Percentiles rank a stretch among this genome's conserved stretches.
Conservation (phyloP, 352 stramenopile genomes). For the Elongisporangium undulatum region DNA sequence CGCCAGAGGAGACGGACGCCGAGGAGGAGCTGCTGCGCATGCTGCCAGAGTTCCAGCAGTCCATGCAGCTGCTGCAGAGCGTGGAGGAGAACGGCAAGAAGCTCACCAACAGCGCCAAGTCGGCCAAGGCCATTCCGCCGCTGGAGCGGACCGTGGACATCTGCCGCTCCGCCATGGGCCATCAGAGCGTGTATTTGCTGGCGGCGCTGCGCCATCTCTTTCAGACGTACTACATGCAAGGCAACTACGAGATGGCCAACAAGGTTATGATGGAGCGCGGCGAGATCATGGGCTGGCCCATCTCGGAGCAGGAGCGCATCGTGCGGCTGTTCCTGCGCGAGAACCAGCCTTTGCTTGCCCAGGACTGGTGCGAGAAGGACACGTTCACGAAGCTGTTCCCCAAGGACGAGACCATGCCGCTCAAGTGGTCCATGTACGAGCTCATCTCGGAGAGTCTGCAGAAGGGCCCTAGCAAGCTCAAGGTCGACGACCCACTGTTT, state of each 20-base stretch:
- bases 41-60: slow-evolving; percentile 70
- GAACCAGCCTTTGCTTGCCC: slow-evolving; percentile 36
- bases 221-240: slow-evolving; percentile 58
- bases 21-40: slow-evolving; percentile 57
- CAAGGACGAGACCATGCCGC: slow-evolving; percentile 49
- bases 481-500: slow-evolving; percentile 58
- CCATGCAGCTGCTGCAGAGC: slow-evolving; percentile 44
- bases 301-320: slow-evolving; percentile 67
- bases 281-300: slow-evolving; percentile 67
- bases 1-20: slow-evolving; percentile 58
- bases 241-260: slow-evolving; percentile 40
- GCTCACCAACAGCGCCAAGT: slow-evolving; percentile 46
- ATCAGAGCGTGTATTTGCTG: slow-evolving; percentile 60
- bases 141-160: slow-evolving; percentile 71
- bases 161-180: slow-evolving; percentile 72
- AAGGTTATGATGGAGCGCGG: slow-evolving; percentile 64
- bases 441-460: slow-evolving; percentile 48
- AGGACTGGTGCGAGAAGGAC: slow-evolving; percentile 55
- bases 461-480: slow-evolving; percentile 29
- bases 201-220: slow-evolving; percentile 58
- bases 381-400: slow-evolving; percentile 47
- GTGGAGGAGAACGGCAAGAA: slow-evolving; percentile 25
- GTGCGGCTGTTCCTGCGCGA: slow-evolving; percentile 53
- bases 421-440: slow-evolving; percentile 75
- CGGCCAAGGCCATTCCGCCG: slow-evolving; percentile 38